Percentiles rank a stretch among this genome's conserved stretches.
phyloP scores from a whole-genome alignment of 768 basidiomycete species.

The Boletus vermiculosoides region DNA sequence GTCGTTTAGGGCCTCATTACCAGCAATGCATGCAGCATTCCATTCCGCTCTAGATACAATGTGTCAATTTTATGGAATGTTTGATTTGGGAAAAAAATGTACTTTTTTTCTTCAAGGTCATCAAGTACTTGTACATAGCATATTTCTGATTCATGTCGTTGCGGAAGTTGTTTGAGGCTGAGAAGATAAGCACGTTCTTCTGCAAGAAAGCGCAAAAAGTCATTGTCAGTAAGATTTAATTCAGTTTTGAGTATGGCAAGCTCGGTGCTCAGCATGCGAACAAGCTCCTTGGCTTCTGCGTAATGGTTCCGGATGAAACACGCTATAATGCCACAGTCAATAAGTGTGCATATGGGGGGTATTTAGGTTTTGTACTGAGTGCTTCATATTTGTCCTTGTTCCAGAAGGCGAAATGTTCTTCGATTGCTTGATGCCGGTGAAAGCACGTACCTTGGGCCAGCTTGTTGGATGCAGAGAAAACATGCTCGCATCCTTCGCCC shows the following conservation, averaged over 20 bases:
- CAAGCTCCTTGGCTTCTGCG: no score
- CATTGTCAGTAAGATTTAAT: no score
- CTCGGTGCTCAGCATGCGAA: no score
- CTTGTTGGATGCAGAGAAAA: neutral
- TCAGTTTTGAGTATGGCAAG: no score
- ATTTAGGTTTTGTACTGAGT: neutral
- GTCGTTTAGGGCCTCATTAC: neutral
- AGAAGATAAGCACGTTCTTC: no score
- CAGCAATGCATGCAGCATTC: neutral
- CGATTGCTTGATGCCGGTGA: neutral
- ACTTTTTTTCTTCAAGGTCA: neutral
- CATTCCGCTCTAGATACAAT: neutral
- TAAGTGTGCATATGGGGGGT: no score
- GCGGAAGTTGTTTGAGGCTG: no score
- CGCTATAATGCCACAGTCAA: no score
- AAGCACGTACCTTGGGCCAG: neutral
- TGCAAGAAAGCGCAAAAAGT: no score
- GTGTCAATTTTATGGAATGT: no score
- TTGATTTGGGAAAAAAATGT: neutral
- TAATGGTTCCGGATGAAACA: no score
- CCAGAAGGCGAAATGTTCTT: constrained; percentile 2
- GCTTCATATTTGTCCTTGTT: constrained; percentile 1
- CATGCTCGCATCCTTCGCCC: constrained; percentile 1
- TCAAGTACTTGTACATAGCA: neutral
- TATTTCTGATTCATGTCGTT: neutral